phyloP scores from a whole-genome alignment of 345 rosid species.

The Brassica napus region DNA sequence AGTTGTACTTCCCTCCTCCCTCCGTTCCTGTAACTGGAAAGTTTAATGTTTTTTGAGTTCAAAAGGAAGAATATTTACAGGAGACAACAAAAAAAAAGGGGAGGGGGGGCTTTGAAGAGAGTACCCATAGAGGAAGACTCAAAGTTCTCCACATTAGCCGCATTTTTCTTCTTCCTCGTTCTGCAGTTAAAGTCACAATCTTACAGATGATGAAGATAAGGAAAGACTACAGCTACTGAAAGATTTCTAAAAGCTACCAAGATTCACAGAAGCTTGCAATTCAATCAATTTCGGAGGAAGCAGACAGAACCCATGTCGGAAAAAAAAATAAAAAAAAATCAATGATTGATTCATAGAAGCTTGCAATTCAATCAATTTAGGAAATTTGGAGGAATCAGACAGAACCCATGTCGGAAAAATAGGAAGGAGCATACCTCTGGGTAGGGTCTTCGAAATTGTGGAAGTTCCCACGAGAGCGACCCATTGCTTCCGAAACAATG shows the following conservation, averaged over 20 bases:
- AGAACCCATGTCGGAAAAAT: background rate
- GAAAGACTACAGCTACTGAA: background rate
- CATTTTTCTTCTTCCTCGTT: conserved; percentile 87
- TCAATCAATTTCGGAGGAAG: background rate
- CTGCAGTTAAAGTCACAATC: conserved; percentile 41
- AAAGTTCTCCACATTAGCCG: conserved; percentile 70
- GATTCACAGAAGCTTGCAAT: background rate
- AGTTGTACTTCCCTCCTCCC: conserved; percentile 90
- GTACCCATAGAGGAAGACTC: conserved; percentile 73
- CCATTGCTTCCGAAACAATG: conserved; percentile 49
- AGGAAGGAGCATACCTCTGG: conserved; percentile 57
- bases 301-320: background rate
- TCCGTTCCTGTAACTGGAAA: conserved; percentile 14
- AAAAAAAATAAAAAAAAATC: background rate
- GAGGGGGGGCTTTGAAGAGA: background rate
- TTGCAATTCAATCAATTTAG: conserved; percentile 1
- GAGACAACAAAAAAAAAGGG: background rate
- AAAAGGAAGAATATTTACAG: background rate
- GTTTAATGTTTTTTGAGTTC: background rate
- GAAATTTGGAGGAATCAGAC: background rate
- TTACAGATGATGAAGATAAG: conserved; percentile 18
- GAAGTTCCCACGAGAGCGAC: conserved; percentile 95
- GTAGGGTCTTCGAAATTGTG: conserved; percentile 92
- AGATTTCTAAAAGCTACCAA: background rate
- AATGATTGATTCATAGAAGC: background rate